A percentile compares a stretch with the other conserved stretches of the same genome.
phyloP scores from a whole-genome alignment of 352 stramenopile genomes.

The Phytophthora chlamydospora region DNA sequence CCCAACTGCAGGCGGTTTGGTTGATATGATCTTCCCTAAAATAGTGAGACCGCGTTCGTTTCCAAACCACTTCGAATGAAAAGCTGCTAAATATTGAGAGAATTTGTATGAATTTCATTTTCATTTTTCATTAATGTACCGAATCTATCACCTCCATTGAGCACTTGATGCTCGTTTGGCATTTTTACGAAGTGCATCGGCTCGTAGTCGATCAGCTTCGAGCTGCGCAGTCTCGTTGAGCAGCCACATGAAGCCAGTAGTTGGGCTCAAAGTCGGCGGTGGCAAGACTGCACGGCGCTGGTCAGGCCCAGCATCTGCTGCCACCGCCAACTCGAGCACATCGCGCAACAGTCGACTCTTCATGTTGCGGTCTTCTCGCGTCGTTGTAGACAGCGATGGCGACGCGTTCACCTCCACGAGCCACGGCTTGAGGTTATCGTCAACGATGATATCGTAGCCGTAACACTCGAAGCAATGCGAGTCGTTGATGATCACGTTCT shows the following conservation, averaged over 20 bases:
- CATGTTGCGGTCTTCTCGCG: constrained; percentile 77
- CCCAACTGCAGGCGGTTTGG: constrained; percentile 1
- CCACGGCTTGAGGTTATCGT: constrained; percentile 93
- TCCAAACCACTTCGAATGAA: constrained; percentile 4
- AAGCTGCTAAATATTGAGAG: constrained; percentile 10
- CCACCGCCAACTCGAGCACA: constrained; percentile 69
- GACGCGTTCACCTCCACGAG: constrained; percentile 91
- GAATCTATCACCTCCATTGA: constrained; percentile 33
- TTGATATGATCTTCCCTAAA: constrained; percentile 4
- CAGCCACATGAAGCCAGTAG: constrained; percentile 74
- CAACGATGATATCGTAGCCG: constrained; percentile 95
- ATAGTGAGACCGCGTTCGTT: constrained; percentile 20
- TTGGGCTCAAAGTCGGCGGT: constrained; percentile 53
- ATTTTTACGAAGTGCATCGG: constrained; percentile 54
- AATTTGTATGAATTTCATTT: too few relatives aligned
- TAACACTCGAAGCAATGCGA: constrained; percentile 95
- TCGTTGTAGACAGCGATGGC: constrained; percentile 75
- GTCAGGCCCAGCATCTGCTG: constrained; percentile 50
- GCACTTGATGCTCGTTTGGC: constrained; percentile 48
- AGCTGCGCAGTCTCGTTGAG: constrained; percentile 67
- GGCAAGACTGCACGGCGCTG: constrained; percentile 46
- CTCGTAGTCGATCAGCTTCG: constrained; percentile 53
- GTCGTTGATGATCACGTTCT: constrained; percentile 95
- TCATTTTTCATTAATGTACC: background rate
- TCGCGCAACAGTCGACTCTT: constrained; percentile 76